These are phyloP conservation scores for Mortierella alpina DNA, from an alignment of 192 early-diverging fungal genomes.

Conservation along the genomic window DNA sequence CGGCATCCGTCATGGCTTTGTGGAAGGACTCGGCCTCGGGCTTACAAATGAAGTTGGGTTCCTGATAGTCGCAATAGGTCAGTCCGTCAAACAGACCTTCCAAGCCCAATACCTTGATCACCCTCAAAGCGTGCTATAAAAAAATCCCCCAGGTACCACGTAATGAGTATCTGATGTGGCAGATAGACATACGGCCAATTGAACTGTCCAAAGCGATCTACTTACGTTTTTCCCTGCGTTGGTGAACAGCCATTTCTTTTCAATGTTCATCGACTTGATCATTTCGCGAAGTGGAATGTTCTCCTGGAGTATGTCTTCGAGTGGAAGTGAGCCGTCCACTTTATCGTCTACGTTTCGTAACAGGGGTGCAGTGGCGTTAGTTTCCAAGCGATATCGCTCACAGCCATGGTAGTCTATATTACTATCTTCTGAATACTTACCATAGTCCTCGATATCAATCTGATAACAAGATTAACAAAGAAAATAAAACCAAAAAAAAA, in stretches of 20 bases:
- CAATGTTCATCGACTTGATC: conserved; percentile 60
- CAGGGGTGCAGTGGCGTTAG: neutral
- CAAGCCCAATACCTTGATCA: conserved; percentile 69
- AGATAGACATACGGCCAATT: neutral
- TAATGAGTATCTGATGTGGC: neutral
- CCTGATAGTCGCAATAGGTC: conserved; percentile 79
- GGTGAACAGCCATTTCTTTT: conserved; percentile 82
- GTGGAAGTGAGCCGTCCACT: conserved; percentile 75
- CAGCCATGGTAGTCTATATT: neutral
- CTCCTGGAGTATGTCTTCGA: conserved; percentile 69
- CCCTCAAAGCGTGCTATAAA: conserved; percentile 73
- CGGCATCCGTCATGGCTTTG: conserved; percentile 76
- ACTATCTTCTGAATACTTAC: conserved; percentile 18
- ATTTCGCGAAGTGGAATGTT: conserved; percentile 73
- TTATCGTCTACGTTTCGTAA: conserved; percentile 51
- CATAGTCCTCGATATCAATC: conserved; percentile 75
- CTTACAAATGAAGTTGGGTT: conserved; percentile 79
- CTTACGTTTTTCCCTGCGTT: conserved; percentile 75
- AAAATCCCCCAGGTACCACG: neutral
- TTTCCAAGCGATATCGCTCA: neutral
- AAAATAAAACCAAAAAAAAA: neutral
- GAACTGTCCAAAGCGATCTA: neutral
- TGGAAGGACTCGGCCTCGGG: conserved; percentile 65
- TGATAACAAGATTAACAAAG: neutral
- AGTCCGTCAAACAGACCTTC: conserved; percentile 81